Evolutionary conservation across 2,329 filamentous ascomycete species (phyloP).

Genomic region (Sporothrix variecibatus): DNA sequence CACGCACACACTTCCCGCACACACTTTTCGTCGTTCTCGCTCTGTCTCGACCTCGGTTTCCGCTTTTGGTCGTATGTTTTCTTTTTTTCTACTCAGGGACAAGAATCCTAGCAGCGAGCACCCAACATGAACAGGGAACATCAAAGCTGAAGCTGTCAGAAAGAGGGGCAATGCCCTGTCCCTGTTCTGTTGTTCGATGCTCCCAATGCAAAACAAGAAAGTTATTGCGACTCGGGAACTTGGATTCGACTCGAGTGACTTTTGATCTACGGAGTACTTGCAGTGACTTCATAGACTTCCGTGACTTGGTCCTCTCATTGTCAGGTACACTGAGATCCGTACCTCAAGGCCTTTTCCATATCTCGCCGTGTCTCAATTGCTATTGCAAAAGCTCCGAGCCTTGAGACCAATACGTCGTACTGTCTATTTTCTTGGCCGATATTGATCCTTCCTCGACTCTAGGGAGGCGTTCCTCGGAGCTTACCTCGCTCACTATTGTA

Average conservation of each 20-base stretch:
- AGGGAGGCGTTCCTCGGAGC: background rate
- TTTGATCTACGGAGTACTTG: background rate
- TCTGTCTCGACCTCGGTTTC: constrained; percentile 5
- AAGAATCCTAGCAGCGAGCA: background rate
- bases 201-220: background rate
- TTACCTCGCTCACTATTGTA: background rate
- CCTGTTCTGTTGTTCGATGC: background rate
- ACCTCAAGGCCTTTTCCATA: background rate
- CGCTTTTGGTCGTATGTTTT: constrained; percentile 5
- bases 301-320: background rate
- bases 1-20: background rate
- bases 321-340: too few relatives aligned
- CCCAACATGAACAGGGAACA: background rate
- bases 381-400: background rate
- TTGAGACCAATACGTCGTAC: background rate
- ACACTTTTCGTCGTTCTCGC: background rate
- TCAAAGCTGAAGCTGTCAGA: constrained; percentile 3
- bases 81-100: background rate
- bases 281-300: background rate
- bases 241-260: background rate
- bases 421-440: background rate
- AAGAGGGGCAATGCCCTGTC: background rate
- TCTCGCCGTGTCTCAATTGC: constrained; percentile 4
- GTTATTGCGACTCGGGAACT: background rate
- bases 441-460: background rate